A percentile compares a stretch with the other conserved stretches of the same genome.
Conservation (phyloP, 148 eudicot species). For the Amaranthus palmeri region DNA sequence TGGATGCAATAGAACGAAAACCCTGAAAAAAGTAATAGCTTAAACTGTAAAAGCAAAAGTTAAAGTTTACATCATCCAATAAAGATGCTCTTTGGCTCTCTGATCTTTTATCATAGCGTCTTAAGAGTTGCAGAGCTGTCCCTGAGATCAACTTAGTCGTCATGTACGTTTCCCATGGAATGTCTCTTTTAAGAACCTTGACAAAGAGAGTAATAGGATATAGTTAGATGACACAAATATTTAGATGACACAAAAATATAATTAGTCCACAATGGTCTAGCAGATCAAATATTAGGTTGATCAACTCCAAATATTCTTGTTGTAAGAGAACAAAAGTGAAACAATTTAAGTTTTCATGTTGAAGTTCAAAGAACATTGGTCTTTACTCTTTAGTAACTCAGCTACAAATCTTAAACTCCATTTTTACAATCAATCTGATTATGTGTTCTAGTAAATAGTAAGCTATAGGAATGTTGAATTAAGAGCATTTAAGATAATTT, state of each 20-base stretch:
- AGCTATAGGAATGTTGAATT: no score
- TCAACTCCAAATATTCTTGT: no score
- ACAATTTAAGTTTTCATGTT: no score
- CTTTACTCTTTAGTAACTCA: no score
- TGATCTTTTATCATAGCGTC: constrained; percentile 80
- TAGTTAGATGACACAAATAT: not conserved
- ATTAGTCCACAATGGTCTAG: not conserved
- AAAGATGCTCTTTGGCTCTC: constrained; percentile 70
- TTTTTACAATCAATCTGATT: no score
- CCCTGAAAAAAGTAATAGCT: not conserved
- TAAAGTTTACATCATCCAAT: constrained; percentile 71
- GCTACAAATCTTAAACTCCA: no score
- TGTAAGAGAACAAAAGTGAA: no score
- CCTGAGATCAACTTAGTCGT: constrained; percentile 82
- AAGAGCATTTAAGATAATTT: no score
- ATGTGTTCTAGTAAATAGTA: no score
- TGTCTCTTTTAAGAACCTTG: constrained; percentile 84
- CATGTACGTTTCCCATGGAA: constrained; percentile 99
- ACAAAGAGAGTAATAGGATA: not conserved
- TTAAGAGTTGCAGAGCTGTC: constrained; percentile 82
- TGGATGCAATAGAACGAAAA: not conserved
- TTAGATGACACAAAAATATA: not conserved
- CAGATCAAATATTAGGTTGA: no score
- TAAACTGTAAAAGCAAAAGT: not conserved
- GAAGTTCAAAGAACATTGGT: not conserved